Evolutionary conservation across 331 rosid genomes (phyloP), one percentile per base, ranked within the genome.

Genomic region (Ulmus americana): DNA sequence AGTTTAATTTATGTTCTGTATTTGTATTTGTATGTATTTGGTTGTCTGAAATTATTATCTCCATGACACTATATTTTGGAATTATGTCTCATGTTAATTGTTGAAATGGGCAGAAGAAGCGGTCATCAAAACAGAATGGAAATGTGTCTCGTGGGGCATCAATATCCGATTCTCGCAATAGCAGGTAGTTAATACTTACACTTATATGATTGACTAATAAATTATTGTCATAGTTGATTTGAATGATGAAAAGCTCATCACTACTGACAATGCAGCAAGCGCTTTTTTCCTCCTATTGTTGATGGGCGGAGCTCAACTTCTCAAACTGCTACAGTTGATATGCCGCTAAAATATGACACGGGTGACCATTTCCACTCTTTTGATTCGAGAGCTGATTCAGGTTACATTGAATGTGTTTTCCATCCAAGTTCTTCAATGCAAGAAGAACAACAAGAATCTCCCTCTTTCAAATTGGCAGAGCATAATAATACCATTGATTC

Each of bases 81-180:
- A 45, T 39, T 60, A 12, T 69, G 40, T 72, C 18, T 54, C 67
- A 61, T 68, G 55, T 61, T 46, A 64, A 16, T 70, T 12, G 57
- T 72, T 61, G 59, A 68, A 50, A 75, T 85, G 82, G 59, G 70
- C 91, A 94, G 98, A 94, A 88, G 83, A 94, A 80, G 77, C 78
- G 86, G 66, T 80, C 90, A 39, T 76, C 82, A 18, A 79, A 79
- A 39, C 81, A 74, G 77, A 76, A 68, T 61, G 84, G 82, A 75
- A 84, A 80, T 64, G 53, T 81, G 69, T 70, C 68, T 64, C 74
- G 67, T 58, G 75, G 86, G 70, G 84, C 81, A 67, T 88, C 85
- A 56, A 52, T 77, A 70, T 82, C 84, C 62, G 63, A 64, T 74
- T 6, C 52, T 44, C 71, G 42, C 65, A 87, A 83, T 77, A 80